Percentiles rank a stretch among this genome's conserved stretches.
These are phyloP conservation scores for Candida tunisiensis DNA, from an alignment of 1,139 yeast species.

Conservation along the genomic window DNA sequence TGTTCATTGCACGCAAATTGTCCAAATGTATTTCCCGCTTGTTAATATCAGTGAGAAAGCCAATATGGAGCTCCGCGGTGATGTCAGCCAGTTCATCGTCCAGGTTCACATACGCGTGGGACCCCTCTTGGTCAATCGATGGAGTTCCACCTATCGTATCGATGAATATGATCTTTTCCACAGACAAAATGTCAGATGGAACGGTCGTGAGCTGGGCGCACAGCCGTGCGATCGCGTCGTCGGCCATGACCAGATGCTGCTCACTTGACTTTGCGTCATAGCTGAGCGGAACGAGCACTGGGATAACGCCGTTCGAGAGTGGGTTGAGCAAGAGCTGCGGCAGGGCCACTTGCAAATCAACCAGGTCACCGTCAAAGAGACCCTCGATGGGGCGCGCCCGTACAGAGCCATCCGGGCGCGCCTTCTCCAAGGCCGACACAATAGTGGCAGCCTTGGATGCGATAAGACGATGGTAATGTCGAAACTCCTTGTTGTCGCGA, in stretches of 20 bases:
- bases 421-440: conserved; percentile 10
- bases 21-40: conserved; percentile 33
- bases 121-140: conserved; percentile 46
- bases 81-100: conserved; percentile 67
- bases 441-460: conserved; percentile 10
- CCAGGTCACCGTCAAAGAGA: conserved; percentile 5
- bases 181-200: conserved; percentile 22
- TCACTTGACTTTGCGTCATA: conserved; percentile 26
- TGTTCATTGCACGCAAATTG: conserved; percentile 39
- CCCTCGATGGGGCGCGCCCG: background rate
- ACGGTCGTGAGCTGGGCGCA: conserved; percentile 14
- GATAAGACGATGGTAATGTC: conserved; percentile 8
- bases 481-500: conserved; percentile 7
- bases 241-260: conserved; percentile 21
- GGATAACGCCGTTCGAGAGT: conserved; percentile 29
- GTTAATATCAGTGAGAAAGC: conserved; percentile 29
- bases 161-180: conserved; percentile 68
- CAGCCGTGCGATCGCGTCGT: conserved; percentile 20
- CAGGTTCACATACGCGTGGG: conserved; percentile 79
- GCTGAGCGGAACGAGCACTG: conserved; percentile 44
- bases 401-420: conserved; percentile 1
- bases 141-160: conserved; percentile 87
- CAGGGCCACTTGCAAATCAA: conserved; percentile 4
- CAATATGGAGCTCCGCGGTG: conserved; percentile 40
- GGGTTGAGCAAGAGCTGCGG: conserved; percentile 13